Base-by-base conservation (phyloP, 305 asterid species). In the Fraxinus ornus region DNA sequence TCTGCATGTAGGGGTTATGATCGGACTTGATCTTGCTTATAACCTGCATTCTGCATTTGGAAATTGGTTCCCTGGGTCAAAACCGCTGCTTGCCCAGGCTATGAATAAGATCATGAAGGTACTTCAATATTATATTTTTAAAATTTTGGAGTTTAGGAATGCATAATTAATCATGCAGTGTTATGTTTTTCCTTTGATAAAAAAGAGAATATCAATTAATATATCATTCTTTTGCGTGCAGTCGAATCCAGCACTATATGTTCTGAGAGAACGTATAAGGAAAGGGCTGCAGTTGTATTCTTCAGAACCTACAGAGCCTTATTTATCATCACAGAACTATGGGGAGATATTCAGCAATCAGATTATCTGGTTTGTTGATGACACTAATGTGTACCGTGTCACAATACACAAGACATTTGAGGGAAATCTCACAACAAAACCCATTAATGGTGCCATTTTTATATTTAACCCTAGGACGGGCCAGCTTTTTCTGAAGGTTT, bases 31-130 rank as follows among this genome's bases (percentile, higher is more conserved):
- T 87, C 95, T 97, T 33, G 98, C 99, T 80, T 97, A 97, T 81
- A 97, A 97, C 84, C 86, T 97, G 88, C 99, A 97, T 86, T 97
- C 99, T 55, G 98, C 99, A 6, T 97, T 97, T 81, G 99, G 99
- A 81, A 97, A 97, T 88, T 97, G 99, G 99, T 97, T 97, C 88
- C 99, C 99, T 80, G 99, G 99, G 86, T 97, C 99, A 75, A 97
- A 97, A 82, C 99, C 99, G 1, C 85, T 97, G 87, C 91, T 97
- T 85, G 98, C 98, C 9, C 99, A 97, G 90, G 99, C 99, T 55
- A 97, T 97, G 99, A 97, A 97, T 91, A 97, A 97, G 89, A 97
- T 97, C 82, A 97, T 97, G 99, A 97, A 97, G 99, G 99, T 97
- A 85, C 28, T 24, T 39, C n/a, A 4, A 4, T 3, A 33, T 28